Percentiles rank a stretch among this genome's conserved stretches.
phyloP scores from a whole-genome alignment of 257 asterid genomes.

The Leptodermis oblonga region DNA sequence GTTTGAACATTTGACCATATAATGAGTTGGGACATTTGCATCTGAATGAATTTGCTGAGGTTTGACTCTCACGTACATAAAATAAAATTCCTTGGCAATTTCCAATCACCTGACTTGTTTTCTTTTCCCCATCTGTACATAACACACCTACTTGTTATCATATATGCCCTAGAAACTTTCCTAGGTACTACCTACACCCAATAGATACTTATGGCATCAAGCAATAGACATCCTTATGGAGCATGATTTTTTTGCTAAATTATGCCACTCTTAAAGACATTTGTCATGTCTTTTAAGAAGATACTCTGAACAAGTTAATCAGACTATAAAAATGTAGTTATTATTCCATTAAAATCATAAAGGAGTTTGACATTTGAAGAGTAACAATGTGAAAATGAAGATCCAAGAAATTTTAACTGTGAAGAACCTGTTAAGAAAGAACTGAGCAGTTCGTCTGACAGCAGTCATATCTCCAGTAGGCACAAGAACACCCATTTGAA shows the following conservation, averaged over 20 bases:
- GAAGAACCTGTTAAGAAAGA: constrained; percentile 78
- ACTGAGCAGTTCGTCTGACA: constrained; percentile 84
- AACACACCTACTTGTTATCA: background rate
- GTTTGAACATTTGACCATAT: background rate
- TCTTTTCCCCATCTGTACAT: background rate
- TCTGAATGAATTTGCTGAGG: background rate
- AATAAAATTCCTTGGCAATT: background rate
- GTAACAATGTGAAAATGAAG: background rate
- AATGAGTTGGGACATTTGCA: background rate
- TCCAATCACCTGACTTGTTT: background rate
- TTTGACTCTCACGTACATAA: background rate
- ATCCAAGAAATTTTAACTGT: background rate
- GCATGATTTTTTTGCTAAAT: background rate
- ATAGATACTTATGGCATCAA: background rate
- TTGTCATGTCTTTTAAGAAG: background rate
- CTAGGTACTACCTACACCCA: background rate
- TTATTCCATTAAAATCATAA: background rate
- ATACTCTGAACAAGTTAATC: background rate
- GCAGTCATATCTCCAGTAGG: constrained; percentile 96
- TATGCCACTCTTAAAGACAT: background rate
- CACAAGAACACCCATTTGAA: constrained; percentile 91
- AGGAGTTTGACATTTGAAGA: background rate
- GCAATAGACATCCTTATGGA: background rate
- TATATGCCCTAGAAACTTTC: background rate
- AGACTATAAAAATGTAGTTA: background rate